Conservation (phyloP, 805 yeast genomes). For the Wickerhamomyces ciferrii region DNA sequence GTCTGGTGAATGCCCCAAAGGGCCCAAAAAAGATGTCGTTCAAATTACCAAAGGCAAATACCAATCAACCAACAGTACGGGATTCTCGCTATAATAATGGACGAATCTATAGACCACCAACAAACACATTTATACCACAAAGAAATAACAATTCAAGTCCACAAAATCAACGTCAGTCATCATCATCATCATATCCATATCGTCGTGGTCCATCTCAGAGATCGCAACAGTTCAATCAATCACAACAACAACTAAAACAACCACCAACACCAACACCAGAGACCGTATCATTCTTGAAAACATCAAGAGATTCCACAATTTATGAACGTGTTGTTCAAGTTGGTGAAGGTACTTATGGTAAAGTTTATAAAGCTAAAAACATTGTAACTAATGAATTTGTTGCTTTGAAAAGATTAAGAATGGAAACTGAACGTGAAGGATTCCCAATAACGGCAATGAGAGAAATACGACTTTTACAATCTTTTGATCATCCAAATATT, state of each 20-base stretch:
- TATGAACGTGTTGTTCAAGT: slow-evolving; percentile 81
- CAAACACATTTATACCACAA: not conserved
- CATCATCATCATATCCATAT: not conserved
- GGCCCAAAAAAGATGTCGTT: slow-evolving; percentile 16
- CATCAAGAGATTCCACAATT: slow-evolving; percentile 20
- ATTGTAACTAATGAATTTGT: slow-evolving; percentile 60
- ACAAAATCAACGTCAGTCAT: not conserved
- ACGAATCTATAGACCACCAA: slow-evolving; percentile 1
- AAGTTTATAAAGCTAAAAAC: slow-evolving; percentile 85
- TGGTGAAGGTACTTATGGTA: slow-evolving; percentile 99
- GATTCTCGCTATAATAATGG: not conserved
- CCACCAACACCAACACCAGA: not conserved
- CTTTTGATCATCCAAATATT: slow-evolving; percentile 76
- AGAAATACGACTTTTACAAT: slow-evolving; percentile 81
- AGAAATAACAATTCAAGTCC: not conserved
- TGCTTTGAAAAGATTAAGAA: slow-evolving; percentile 81
- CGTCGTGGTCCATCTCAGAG: not conserved
- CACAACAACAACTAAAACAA: not conserved
- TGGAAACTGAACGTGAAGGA: slow-evolving; percentile 89
- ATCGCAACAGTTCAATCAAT: not conserved
- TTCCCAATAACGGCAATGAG: slow-evolving; percentile 94
- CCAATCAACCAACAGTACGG: not conserved
- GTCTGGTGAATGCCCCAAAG: slow-evolving; percentile 6
- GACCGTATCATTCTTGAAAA: slow-evolving; percentile 15
- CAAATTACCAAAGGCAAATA: slow-evolving; percentile 10